These are phyloP conservation scores for Cordyceps pruinosa DNA, from an alignment of 2,329 filamentous ascomycete genomes.

Conservation along the genomic window DNA sequence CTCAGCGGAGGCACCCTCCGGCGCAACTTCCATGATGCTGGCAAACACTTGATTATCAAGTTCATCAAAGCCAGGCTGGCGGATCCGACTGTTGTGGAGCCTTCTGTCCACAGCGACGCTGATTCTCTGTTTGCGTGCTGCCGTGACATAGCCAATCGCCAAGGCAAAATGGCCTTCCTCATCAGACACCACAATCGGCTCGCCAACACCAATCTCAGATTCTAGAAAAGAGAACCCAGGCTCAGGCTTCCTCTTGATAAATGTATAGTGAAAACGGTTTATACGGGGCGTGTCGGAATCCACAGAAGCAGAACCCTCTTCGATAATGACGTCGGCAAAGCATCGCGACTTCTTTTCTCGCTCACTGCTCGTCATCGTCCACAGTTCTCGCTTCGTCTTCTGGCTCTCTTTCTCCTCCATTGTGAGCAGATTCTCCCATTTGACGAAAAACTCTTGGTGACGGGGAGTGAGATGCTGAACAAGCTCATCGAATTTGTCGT, in stretches of 20 bases:
- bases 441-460: conserved; percentile 80
- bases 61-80: conserved; percentile 68
- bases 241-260: conserved; percentile 60
- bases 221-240: conserved; percentile 78
- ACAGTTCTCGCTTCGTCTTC: conserved; percentile 81
- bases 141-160: conserved; percentile 82
- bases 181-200: conserved; percentile 94
- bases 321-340: conserved; percentile 80
- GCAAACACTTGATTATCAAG: conserved; percentile 75
- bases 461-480: conserved; percentile 67
- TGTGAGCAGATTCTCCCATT: conserved; percentile 89
- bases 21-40: conserved; percentile 80
- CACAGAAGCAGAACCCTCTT: conserved; percentile 66
- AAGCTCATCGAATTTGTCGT: conserved; percentile 73
- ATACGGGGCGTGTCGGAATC: conserved; percentile 70
- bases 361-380: conserved; percentile 89
- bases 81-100: conserved; percentile 77
- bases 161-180: conserved; percentile 92
- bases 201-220: conserved; percentile 78
- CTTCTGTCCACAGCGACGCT: conserved; percentile 85
- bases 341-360: conserved; percentile 84
- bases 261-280: conserved; percentile 82
- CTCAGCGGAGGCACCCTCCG: conserved; percentile 44
- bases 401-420: conserved; percentile 90
- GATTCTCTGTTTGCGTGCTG: conserved; percentile 67